phyloP scores from a whole-genome alignment of 2,329 filamentous ascomycete species.

The Macroventuria anomochaeta region DNA sequence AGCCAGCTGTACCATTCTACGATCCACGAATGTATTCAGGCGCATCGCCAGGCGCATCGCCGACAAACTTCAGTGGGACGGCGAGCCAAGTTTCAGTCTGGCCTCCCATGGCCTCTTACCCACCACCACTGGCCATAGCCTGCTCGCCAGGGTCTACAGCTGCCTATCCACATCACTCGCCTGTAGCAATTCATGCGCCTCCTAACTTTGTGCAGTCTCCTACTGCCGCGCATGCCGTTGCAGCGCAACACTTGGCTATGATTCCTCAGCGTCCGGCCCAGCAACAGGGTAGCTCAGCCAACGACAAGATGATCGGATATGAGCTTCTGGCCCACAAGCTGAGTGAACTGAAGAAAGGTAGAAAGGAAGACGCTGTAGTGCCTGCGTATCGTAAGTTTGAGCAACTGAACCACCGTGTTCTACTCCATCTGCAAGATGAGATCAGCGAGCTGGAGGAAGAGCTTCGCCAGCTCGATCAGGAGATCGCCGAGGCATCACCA shows the following conservation, averaged over 20 bases:
- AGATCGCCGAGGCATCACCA: slow-evolving; percentile 54
- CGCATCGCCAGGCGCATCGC: slow-evolving; percentile 38
- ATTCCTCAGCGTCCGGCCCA: slow-evolving; percentile 37
- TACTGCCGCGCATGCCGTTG: slow-evolving; percentile 28
- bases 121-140: slow-evolving; percentile 34
- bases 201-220: slow-evolving; percentile 34
- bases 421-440: slow-evolving; percentile 86
- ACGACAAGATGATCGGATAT: slow-evolving; percentile 46
- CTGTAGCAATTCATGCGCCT: slow-evolving; percentile 28
- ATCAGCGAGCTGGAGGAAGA: slow-evolving; percentile 81
- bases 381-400: slow-evolving; percentile 87
- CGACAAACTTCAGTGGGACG: slow-evolving; percentile 27
- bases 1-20: slow-evolving; percentile 38
- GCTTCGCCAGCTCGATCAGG: slow-evolving; percentile 71
- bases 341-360: slow-evolving; percentile 35
- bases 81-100: slow-evolving; percentile 30
- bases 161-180: slow-evolving; percentile 34
- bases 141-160: slow-evolving; percentile 36
- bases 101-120: slow-evolving; percentile 32
- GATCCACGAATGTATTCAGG: slow-evolving; percentile 35
- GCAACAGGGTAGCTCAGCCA: slow-evolving; percentile 29
- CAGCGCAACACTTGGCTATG: slow-evolving; percentile 31
- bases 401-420: slow-evolving; percentile 78
- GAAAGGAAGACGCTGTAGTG: slow-evolving; percentile 26
- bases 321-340: slow-evolving; percentile 49